Evolutionary conservation across 768 basidiomycete species (phyloP).

Genomic region (Termitomyces sp.): DNA sequence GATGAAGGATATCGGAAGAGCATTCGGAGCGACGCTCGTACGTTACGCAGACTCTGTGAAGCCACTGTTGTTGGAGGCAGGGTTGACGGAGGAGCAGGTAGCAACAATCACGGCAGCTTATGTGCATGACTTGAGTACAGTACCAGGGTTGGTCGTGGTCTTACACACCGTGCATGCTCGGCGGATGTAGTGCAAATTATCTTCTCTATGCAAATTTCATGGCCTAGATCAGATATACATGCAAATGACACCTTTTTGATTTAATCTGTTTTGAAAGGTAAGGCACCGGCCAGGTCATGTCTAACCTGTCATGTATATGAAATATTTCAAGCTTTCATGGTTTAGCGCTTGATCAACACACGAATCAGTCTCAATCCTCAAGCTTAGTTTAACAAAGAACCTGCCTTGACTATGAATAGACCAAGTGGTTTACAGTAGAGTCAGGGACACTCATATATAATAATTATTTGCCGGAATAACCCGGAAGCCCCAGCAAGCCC

Average conservation of each 20-base stretch:
- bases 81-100: conserved; percentile 33
- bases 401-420: neutral
- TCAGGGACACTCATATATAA: no score
- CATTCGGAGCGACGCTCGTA: conserved; percentile 34
- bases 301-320: neutral
- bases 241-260: no score
- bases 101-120: conserved; percentile 38
- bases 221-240: no score
- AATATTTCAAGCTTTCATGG: no score
- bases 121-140: conserved; percentile 41
- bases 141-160: conserved; percentile 44
- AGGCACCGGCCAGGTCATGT: neutral
- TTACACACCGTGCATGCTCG: conserved; percentile 50
- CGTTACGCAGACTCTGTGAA: conserved; percentile 47
- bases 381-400: neutral
- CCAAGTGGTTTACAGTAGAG: no score
- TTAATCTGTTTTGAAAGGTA: neutral
- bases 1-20: conserved; percentile 37
- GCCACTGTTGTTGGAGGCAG: conserved; percentile 43
- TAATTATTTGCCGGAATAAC: conserved; percentile 17
- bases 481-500: conserved; percentile 20
- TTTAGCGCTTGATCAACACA: neutral
- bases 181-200: neutral
- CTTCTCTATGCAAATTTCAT: no score
- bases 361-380: neutral